phyloP scores from a whole-genome alignment of 768 basidiomycete genomes.

The Inosperma sp. region DNA sequence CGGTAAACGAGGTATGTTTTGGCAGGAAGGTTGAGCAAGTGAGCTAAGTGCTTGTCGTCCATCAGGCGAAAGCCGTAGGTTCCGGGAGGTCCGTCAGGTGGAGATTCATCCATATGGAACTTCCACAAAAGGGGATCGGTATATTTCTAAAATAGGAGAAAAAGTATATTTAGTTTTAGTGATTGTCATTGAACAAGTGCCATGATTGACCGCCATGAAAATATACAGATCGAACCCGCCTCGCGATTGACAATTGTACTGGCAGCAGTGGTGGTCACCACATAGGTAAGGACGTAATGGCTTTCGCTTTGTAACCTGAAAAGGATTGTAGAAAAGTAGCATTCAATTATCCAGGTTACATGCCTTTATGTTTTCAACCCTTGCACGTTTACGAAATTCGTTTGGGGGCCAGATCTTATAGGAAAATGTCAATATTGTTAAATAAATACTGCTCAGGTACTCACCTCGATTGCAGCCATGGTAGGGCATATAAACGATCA shows the following conservation, averaged over 20 bases:
- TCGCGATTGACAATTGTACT: background rate
- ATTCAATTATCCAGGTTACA: background rate
- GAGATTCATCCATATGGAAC: background rate
- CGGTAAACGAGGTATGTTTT: background rate
- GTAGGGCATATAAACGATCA: background rate
- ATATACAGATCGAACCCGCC: background rate
- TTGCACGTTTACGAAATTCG: background rate
- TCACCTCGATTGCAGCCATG: conserved; percentile 3
- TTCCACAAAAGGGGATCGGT: background rate
- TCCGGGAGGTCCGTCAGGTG: background rate
- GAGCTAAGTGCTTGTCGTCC: background rate
- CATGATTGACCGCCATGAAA: background rate
- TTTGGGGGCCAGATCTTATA: background rate
- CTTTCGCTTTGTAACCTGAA: background rate
- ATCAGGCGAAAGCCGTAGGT: background rate
- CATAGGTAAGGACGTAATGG: background rate
- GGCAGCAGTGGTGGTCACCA: background rate
- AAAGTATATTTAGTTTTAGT: background rate
- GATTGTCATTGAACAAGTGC: background rate
- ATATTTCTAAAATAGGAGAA: background rate
- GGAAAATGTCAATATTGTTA: background rate
- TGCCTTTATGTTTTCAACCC: background rate
- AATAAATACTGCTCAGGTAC: background rate
- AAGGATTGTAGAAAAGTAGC: background rate
- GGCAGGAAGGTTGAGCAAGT: background rate